Percentiles rank a stretch among this genome's conserved stretches.
Evolutionary conservation across 2,329 filamentous ascomycete genomes (phyloP).

Genomic region (Calonectria pseudoreteaudii): DNA sequence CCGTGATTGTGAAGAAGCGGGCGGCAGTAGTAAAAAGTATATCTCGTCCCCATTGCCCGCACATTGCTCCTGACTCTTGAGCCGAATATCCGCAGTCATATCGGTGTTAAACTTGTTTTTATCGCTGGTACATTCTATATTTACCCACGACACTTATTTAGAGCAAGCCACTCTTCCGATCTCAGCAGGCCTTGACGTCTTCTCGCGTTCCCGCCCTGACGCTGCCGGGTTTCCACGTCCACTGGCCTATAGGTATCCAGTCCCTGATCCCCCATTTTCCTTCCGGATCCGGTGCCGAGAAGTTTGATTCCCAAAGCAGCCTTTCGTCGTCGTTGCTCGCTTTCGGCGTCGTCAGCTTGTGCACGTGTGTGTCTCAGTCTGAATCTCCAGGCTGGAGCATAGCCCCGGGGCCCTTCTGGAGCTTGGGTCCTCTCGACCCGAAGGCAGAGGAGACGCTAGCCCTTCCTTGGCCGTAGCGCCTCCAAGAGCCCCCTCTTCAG

Average conservation of each 20-base stretch:
- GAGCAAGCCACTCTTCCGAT: conserved; percentile 2
- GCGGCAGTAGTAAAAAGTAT: conserved; percentile 7
- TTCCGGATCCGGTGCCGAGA: not conserved
- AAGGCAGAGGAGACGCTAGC: conserved; percentile 12
- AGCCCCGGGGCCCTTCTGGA: conserved; percentile 7
- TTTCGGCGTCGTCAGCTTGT: conserved; percentile 27
- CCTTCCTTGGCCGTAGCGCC: conserved; percentile 8
- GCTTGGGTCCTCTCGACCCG: conserved; percentile 11
- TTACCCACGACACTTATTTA: conserved; percentile 3
- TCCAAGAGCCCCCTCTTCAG: conserved; percentile 13
- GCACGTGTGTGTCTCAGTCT: conserved; percentile 25
- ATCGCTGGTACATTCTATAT: not conserved
- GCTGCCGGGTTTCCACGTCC: not conserved
- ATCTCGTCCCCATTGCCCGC: conserved; percentile 9
- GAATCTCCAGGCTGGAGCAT: conserved; percentile 11
- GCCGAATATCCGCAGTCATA: not conserved
- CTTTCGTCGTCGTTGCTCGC: not conserved
- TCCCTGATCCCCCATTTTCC: not conserved
- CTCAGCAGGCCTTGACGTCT: not conserved
- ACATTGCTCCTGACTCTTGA: not conserved
- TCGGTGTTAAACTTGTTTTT: conserved; percentile 9
- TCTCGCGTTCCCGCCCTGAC: not conserved
- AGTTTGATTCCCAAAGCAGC: not conserved
- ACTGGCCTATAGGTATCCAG: not conserved
- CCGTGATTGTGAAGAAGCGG: not conserved